These are phyloP conservation scores for Pelargonium citronellum DNA, from an alignment of 441 rosid species.

Conservation along the genomic window DNA sequence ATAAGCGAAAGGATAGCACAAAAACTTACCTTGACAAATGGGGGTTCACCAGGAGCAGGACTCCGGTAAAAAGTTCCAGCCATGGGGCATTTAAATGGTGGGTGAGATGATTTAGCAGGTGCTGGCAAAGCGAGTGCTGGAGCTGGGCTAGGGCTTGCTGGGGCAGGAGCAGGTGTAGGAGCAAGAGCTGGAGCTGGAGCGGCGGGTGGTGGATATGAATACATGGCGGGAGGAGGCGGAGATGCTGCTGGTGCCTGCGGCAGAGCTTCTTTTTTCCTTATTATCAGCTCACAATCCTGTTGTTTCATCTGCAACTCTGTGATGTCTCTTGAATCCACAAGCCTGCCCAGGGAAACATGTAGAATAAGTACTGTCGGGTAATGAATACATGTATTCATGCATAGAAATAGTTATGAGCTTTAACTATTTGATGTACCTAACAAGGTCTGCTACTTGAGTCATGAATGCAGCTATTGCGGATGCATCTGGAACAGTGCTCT, in stretches of 20 bases:
- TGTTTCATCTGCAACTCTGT: constrained; percentile 82
- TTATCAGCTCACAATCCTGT: constrained; percentile 63
- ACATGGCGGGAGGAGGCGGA: constrained; percentile 34
- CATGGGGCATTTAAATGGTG: constrained; percentile 80
- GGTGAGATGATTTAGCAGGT: constrained; percentile 48
- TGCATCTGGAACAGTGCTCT: constrained; percentile 37
- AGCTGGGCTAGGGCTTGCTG: constrained; percentile 15
- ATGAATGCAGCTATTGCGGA: constrained; percentile 56
- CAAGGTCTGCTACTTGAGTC: constrained; percentile 78
- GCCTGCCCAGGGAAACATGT: constrained; percentile 39
- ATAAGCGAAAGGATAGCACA: not conserved
- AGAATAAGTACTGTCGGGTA: not conserved
- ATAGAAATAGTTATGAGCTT: not conserved
- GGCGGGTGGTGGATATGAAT: constrained; percentile 36
- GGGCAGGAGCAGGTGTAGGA: constrained; percentile 32
- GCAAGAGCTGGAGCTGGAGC: constrained; percentile 27
- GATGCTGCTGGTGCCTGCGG: constrained; percentile 44
- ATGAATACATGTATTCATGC: not conserved
- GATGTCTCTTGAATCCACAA: constrained; percentile 86
- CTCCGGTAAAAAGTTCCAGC: constrained; percentile 87
- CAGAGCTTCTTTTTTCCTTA: constrained; percentile 83
- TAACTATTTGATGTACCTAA: constrained; percentile 49
- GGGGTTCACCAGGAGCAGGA: constrained; percentile 84
- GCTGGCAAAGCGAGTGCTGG: constrained; percentile 26
- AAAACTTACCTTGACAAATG: constrained; percentile 69